Evolutionary conservation across 106 monocot species (phyloP), one percentile per base, ranked within the genome.

Genomic region (Hemerocallis citrina): DNA sequence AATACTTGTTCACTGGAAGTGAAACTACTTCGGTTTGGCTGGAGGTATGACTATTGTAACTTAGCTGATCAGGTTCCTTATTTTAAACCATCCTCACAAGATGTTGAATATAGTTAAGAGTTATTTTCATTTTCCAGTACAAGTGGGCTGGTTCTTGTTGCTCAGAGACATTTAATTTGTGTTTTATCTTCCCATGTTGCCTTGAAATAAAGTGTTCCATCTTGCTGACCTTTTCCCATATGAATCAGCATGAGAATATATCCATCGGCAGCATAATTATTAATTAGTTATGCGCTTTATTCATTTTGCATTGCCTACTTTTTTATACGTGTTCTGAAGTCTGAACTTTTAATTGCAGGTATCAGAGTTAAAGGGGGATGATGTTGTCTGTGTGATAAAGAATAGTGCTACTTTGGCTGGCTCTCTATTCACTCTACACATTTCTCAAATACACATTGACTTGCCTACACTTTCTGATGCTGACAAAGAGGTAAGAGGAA

Each of bases 1-100:
- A 92, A 55, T 92, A 92, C 63, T 77, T 92, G 59, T 92, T 92
- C 67, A 92, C 92, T 43, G 88, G 88, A 34, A 88, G 88, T 69
- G 92, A 93, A 71, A 93, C 92, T 28, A 93, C 92, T 56, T 93
- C 88, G 11, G 84, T 78, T 57, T 88, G 88, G 92, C 77, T 93
- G 21, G 92, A 93, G 83, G 92, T 92, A 67, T 41, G 55, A 31
- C 44, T 62, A 10, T 62, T 44, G 22, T 12, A 28, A 54, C 6
- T n/a, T n/a, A n/a, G n/a, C 23, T 50, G 16, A 31, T n/a, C 31
- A 31, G 32, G 29, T 54, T 16, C 3, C 5, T 25, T 5, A 10
- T 7, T 17, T 59, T 59, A 59, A n/a, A n/a, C n/a, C n/a, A n/a
- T n/a, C n/a, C n/a, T n/a, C n/a, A n/a, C n/a, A n/a, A n/a, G n/a